Percentiles rank a stretch among this genome's conserved stretches.
phyloP scores from a whole-genome alignment of 139 green algal species.

The Spirogloea muscicola region DNA sequence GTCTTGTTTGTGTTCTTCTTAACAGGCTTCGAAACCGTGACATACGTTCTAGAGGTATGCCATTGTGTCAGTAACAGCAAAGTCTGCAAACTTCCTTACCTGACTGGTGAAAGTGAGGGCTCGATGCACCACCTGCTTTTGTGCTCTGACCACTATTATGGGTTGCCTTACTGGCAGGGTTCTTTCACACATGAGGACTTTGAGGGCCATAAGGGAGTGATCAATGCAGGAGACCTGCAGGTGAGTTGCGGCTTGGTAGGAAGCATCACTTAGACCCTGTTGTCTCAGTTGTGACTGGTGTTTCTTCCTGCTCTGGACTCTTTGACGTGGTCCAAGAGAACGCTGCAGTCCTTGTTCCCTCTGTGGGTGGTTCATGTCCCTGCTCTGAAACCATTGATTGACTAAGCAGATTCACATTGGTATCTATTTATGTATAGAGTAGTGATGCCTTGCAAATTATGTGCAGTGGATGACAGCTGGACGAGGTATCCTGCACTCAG shows the following conservation, averaged over 20 bases:
- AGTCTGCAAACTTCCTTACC: not conserved
- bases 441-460: too few relatives aligned
- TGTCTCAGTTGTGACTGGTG: not conserved
- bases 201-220: slow-evolving; percentile 39
- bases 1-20: not conserved
- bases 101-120: not conserved
- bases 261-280: too few relatives aligned
- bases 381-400: too few relatives aligned
- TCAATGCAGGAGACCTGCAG: slow-evolving; percentile 37
- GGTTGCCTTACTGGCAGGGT: too few relatives aligned
- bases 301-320: not conserved
- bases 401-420: not conserved
- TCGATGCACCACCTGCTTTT: too few relatives aligned
- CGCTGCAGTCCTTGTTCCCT: not conserved
- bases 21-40: slow-evolving; percentile 54
- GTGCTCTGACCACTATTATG: too few relatives aligned
- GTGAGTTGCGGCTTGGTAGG: too few relatives aligned
- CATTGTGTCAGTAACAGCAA: not conserved
- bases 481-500: slow-evolving; percentile 51
- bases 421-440: too few relatives aligned
- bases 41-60: slow-evolving; percentile 33
- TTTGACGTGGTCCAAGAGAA: not conserved
- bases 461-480: slow-evolving; percentile 59
- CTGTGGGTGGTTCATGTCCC: not conserved
- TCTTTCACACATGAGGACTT: slow-evolving; percentile 47